Evolutionary conservation across 768 basidiomycete genomes (phyloP), one percentile per base, ranked within the genome.

Genomic region (Calocera cornea): DNA sequence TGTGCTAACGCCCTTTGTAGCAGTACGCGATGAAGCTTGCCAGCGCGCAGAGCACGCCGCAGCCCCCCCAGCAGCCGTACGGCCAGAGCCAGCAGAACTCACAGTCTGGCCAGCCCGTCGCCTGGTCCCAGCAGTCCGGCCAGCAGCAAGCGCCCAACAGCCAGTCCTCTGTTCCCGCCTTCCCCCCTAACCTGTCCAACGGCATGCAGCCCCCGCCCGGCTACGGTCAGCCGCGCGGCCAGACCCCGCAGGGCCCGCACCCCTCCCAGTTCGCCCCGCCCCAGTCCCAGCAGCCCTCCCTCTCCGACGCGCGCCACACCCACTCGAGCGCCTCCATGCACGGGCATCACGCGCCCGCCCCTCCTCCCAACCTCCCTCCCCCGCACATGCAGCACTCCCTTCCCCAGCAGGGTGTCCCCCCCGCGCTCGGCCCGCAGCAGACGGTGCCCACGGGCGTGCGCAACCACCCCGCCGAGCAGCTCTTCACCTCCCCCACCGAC

Each of bases 401-500:
- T 67, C 50, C 22, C 24, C 50, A 65, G 49, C 83, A 83, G 76
- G 50, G 73, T 41, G 72, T 77, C 68, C 88, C 91, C 68, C 89
- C 91, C 75, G 92, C 91, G 49, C 24, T 47, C 7, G 44, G 44
- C 19, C 44, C 5, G 44, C 44, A 7, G 44, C 44, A 47, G 44
- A 24, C 44, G 3, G 44, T 24, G 3, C 44, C 44, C 5, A 24
- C 44, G 7, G 44, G 44, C 16, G 24, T 47, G 19, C 44, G 44
- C 44, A 47, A 47, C 44, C 44, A 47, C 24, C 93, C 95, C 1
- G 92, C 92, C 50, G 91, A 97, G 75, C 95, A 98, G 77, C 85
- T 98, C 17, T 83, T 97, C 44, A 85, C 90, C 71, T 90, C 87
- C 69, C 92, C 95, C 1, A 95, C 95, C 41, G 95, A 98, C 77